Base-by-base conservation (phyloP, 139 green algal species). In the Auxenochlorella pyrenoidosa region DNA sequence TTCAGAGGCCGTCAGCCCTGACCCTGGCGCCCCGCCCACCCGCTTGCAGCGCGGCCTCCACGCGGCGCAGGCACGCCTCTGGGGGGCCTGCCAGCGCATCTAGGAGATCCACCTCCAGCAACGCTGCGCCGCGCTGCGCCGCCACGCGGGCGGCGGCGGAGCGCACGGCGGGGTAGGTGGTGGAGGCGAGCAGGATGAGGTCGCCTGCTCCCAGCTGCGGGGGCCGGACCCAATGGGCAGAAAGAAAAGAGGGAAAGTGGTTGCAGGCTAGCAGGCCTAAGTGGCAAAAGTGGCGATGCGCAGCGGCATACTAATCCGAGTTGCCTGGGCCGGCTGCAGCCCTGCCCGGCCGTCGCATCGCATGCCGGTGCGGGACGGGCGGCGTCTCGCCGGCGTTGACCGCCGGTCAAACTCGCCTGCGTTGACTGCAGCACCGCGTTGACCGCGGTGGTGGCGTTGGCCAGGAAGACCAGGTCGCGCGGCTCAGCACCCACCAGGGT, bases 121-220 rank as follows among this genome's bases (percentile, higher is more conserved):
- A 66, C n/a, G 83, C 85, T 0, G 92, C 93, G 16, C 92, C 91
- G 1, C 86, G 59, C 10, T 38, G 36, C 0, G 75, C 83, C 2
- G 91, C 90, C 16, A 77, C 63, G 3, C 89, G 86, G 1, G 89
- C 89, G 0, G 92, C 60, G 0, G 87, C 83, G 40, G 81, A 91
- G 80, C 92, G 72, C 54, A 95, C 92, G 41, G 93, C 92, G 4
- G 92, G 86, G 87, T 95, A 95, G 36, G 93, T 94, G 30, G 84
- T 79, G 66, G 89, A 90, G 76, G 88, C 68, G 13, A 91, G 86
- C n/a, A 95, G 75, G 34, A 95, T 26, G 36, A 90, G 79, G 79
- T 95, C 93, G 0, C 92, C 89, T 5, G 28, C 44, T 3, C 77
- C 22, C 78, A 88, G 70, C 73, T 51, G 41, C 86, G 83, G 34